These are phyloP conservation scores for Fraxinus americana DNA, from an alignment of 257 asterid species.

Conservation along the genomic window DNA sequence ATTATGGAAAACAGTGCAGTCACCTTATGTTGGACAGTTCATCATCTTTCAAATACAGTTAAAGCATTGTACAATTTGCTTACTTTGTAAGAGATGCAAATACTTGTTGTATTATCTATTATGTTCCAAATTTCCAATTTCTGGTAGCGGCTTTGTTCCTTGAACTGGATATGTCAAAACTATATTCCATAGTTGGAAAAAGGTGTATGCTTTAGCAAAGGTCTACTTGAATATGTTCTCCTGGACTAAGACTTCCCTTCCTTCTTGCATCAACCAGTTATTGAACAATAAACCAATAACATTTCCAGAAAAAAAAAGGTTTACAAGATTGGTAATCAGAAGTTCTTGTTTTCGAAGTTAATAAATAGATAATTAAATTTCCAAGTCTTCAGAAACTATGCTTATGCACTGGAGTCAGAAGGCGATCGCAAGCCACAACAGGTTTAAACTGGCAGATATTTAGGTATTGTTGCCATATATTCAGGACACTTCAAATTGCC, in stretches of 20 bases:
- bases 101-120: not conserved
- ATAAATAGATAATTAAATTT: not conserved
- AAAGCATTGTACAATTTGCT: not conserved
- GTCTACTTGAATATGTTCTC: not conserved
- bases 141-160: not conserved
- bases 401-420: not conserved
- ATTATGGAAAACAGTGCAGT: constrained; percentile 3
- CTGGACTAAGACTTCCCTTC: not conserved
- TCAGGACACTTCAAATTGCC: not conserved
- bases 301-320: not conserved
- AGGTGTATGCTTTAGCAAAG: not conserved
- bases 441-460: not conserved
- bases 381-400: not conserved
- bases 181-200: constrained; percentile 9
- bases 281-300: not conserved
- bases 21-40: not conserved
- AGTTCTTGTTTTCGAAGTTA: not conserved
- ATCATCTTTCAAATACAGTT: not conserved
- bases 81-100: not conserved
- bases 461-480: not conserved
- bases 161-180: not conserved
- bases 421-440: not conserved
- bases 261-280: not conserved
- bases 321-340: not conserved
- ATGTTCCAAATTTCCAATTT: constrained; percentile 6